These are phyloP conservation scores for Skeletonema tropicum DNA, from an alignment of 108 stramenopile species.

Conservation along the genomic window DNA sequence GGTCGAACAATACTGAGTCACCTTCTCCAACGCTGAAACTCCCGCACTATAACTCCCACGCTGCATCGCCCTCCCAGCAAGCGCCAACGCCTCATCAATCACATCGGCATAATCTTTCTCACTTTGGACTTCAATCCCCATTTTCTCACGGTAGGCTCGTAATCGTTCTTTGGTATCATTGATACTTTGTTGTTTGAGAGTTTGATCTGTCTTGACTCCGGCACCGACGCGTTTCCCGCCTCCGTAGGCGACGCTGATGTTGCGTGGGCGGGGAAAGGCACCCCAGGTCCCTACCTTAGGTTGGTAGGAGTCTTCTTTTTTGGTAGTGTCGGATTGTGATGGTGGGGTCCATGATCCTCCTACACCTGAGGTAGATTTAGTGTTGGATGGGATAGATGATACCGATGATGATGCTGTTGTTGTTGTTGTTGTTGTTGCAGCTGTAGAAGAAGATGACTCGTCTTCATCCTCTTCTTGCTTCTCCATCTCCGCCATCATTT, in stretches of 20 bases:
- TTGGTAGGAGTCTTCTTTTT: constrained; percentile 52
- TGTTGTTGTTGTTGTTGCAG: constrained; percentile 5
- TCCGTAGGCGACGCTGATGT: constrained; percentile 91
- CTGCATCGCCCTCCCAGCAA: constrained; percentile 69
- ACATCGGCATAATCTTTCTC: constrained; percentile 77
- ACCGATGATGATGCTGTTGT: constrained; percentile 12
- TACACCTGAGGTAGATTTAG: constrained; percentile 69
- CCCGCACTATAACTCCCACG: constrained; percentile 80
- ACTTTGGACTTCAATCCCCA: constrained; percentile 79
- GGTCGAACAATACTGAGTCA: constrained; percentile 83
- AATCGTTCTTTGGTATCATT: constrained; percentile 57
- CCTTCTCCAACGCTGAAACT: constrained; percentile 85
- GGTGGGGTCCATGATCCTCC: constrained; percentile 69
- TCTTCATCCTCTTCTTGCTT: not conserved
- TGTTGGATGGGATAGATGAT: constrained; percentile 7
- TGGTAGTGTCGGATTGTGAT: constrained; percentile 17
- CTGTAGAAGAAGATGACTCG: constrained; percentile 1
- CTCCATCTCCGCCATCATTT: constrained; percentile 16
- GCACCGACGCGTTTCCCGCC: constrained; percentile 88
- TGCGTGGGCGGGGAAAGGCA: constrained; percentile 90
- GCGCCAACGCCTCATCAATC: constrained; percentile 74
- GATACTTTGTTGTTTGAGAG: constrained; percentile 27
- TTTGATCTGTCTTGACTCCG: constrained; percentile 55
- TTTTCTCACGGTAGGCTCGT: constrained; percentile 68
- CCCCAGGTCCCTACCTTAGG: constrained; percentile 90